phyloP scores from a whole-genome alignment of 306 rosid species.

The Inga laurina region DNA sequence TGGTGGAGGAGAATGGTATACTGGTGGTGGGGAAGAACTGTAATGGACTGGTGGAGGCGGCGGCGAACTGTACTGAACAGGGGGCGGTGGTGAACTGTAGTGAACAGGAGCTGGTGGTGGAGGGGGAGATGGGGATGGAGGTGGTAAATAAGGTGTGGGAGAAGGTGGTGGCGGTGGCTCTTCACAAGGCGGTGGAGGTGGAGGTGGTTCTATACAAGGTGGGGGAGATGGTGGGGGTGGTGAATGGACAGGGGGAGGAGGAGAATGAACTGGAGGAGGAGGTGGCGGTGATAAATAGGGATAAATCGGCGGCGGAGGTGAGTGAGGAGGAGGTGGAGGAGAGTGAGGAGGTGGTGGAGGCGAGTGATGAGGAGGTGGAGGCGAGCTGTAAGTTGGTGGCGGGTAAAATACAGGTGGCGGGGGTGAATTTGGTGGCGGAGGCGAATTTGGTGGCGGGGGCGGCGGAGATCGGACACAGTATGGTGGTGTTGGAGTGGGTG shows the following conservation, averaged over 20 bases:
- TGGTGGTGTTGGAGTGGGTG: constrained; percentile 25
- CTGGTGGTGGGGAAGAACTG: constrained; percentile 26
- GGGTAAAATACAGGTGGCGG: constrained; percentile 35
- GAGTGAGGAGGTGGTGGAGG: constrained; percentile 47
- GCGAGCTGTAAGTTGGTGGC: constrained; percentile 41
- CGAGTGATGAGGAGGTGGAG: constrained; percentile 44
- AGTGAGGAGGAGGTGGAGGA: constrained; percentile 47
- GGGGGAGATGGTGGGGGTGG: constrained; percentile 57
- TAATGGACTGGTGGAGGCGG: constrained; percentile 42
- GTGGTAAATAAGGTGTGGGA: constrained; percentile 28
- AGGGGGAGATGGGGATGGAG: constrained; percentile 38
- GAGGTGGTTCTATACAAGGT: constrained; percentile 65
- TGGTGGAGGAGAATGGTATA: constrained; percentile 40
- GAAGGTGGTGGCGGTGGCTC: constrained; percentile 40
- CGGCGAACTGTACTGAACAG: constrained; percentile 37
- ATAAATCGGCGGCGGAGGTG: constrained; percentile 58
- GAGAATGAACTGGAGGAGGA: constrained; percentile 54
- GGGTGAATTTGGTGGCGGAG: constrained; percentile 28
- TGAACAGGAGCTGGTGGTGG: constrained; percentile 4
- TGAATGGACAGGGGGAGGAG: constrained; percentile 50
- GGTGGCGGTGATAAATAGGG: constrained; percentile 60
- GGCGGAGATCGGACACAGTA: constrained; percentile 26
- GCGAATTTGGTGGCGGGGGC: constrained; percentile 33
- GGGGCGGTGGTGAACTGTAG: constrained; percentile 40
- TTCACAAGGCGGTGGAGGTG: constrained; percentile 48